Base-by-base conservation (phyloP, 257 asterid species). In the Plantago elongata region DNA sequence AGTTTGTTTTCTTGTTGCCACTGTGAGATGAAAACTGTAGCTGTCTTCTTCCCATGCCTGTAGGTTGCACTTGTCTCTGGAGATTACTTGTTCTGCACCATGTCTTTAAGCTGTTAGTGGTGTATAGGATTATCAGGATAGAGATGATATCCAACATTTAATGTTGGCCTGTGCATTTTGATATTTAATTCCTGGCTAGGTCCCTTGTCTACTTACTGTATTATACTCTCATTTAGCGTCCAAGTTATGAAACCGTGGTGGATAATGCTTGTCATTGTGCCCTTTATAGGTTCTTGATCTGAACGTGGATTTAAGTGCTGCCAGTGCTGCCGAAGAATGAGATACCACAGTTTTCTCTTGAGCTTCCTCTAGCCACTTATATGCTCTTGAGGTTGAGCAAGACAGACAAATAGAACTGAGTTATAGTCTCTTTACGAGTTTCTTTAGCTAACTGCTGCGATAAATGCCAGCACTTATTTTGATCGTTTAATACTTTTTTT, bases 301-400 rank as follows among this genome's bases (percentile, higher is more conserved):
- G 22, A 81, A 77, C 30, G 86, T 77, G 56, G 86, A 81, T 68
- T 66, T 81, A 38, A 81, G 83, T 60, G 83, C 86, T 61, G 86
- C 86, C 30, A 75, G 81, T 75, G 86, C 86, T 44, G 86, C 83
- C 13, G 86, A 81, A 75, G 86, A 80, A 73, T 77, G 75, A 77
- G 69, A 46, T 44, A 30, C 44, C 51, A 60, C 16, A 54, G 50
- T 16, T 16, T 42, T 59, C 68, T 59, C 37, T 13, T 11, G 27
- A 49, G n/a, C 54, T 3, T n/a, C 17, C 27, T 22, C 27, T 17
- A 51, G 57, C 5, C 59, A 12, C 9, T 54, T 54, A 54, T 54
- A 14, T 54, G 16, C 10, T 5, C 34, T 9, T 54, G 5, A 10
- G 29, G 14, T 54, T 54, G 2, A 27, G 59, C 59, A 54, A 54